These are phyloP conservation scores for Kregervanrija delftensis DNA, from an alignment of 805 yeast species.

Conservation along the genomic window DNA sequence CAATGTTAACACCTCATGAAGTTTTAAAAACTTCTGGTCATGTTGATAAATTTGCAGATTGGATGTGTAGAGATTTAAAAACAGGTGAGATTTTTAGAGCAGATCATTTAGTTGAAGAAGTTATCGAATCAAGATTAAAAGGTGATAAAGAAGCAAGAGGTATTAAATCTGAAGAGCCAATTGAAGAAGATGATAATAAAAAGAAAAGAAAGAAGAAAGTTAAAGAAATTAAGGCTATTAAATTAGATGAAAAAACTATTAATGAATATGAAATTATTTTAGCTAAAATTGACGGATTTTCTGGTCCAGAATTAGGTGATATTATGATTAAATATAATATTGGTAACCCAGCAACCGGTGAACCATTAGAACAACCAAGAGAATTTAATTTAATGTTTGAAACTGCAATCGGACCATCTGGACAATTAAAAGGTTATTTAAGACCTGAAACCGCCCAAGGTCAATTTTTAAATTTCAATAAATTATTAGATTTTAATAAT, in stretches of 20 bases:
- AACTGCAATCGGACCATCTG: slow-evolving; percentile 98
- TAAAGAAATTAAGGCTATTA: slow-evolving; percentile 83
- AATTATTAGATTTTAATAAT: slow-evolving; percentile 90
- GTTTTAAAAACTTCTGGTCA: slow-evolving; percentile 98
- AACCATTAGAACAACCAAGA: slow-evolving; percentile 77
- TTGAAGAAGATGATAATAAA: slow-evolving; percentile 66
- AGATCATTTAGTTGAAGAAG: slow-evolving; percentile 97
- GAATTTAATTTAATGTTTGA: slow-evolving; percentile 99
- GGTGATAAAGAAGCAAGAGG: slow-evolving; percentile 98
- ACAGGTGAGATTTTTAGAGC: slow-evolving; percentile 99
- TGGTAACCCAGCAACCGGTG: slow-evolving; percentile 87
- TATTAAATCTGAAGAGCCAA: slow-evolving; percentile 53
- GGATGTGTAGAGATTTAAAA: slow-evolving; percentile 96
- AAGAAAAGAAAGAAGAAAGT: slow-evolving; percentile 94
- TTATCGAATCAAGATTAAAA: slow-evolving; percentile 88
- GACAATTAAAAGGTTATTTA: slow-evolving; percentile 87
- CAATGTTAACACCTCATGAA: slow-evolving; percentile 96
- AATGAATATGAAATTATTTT: slow-evolving; percentile 78
- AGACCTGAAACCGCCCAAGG: slow-evolving; percentile 99
- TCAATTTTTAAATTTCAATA: slow-evolving; percentile 92
- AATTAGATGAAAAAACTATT: slow-evolving; percentile 75
- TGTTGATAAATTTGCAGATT: slow-evolving; percentile 97
- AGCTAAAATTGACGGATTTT: slow-evolving; percentile 92
- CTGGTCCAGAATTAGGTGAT: slow-evolving; percentile 89
- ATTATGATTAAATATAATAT: slow-evolving; percentile 77